Base-by-base conservation (phyloP, 768 basidiomycete genomes). In the Lactifluus subvellereus region DNA sequence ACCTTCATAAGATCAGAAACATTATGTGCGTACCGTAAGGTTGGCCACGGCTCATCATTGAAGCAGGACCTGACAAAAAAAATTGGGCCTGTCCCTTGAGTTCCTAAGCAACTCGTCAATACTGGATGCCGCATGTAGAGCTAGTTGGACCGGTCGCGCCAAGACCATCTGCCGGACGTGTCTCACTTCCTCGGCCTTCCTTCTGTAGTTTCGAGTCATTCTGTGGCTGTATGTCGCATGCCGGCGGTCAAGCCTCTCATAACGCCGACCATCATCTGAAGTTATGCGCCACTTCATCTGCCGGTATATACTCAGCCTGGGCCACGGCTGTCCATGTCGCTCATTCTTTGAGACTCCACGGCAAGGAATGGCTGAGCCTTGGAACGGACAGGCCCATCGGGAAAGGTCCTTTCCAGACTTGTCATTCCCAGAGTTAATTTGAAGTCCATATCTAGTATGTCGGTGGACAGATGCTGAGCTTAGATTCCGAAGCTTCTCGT, bases 401-500 rank as follows among this genome's bases (percentile, higher is more conserved):
- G 13, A 11, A 40, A 38, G 38, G 13, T 14, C 13, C 1, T 40
- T 27, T 27, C 2, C 38, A 43, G 16, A 43, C 18, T 4, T 18
- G 42, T 18, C 5, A 43, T 16, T 6, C 42, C 14, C 27, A 27
- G 16, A 4, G 13, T 42, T 42, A 43, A 43, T 43, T 43, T 43
- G 42, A 43, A 43, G 16, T 6, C 42, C 14, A 11, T 18, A 11
- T 43, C 18, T 18, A 16, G 3, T 43, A 40, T 13, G 13, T 40
- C 38, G 10, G 4, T 40, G 0, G 33, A 14, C 14, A 48, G 35
- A 33, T 50, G 10, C 42, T 43, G 16, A 16, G 42, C 42, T 7
- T 48, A 53, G 51, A 33, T 14, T 38, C 65, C 67, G 67, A 94
- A 90, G 91, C 68, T 92, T 92, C 69, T 95, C 71, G 14, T 16